A percentile compares a stretch with the other conserved stretches of the same genome.
phyloP scores from a whole-genome alignment of 768 basidiomycete genomes.

The Suillus decipiens region DNA sequence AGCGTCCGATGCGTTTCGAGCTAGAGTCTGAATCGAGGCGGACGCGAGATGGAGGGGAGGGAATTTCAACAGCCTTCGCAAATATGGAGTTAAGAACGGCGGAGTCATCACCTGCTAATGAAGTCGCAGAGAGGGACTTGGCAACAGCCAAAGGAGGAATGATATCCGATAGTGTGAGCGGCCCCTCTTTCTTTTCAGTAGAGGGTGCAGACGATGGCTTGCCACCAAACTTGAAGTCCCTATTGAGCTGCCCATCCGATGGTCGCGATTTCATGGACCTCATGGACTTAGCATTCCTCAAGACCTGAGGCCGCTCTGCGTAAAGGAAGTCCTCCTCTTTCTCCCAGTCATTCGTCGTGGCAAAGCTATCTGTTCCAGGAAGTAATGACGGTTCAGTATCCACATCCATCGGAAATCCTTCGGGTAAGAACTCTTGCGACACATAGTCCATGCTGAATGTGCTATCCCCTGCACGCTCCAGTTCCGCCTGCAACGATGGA shows the following conservation, averaged over 20 bases:
- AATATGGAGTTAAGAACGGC: conserved; percentile 58
- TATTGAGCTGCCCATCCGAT: conserved; percentile 69
- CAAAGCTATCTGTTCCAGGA: conserved; percentile 37
- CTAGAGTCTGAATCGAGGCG: conserved; percentile 49
- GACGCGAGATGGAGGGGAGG: conserved; percentile 32
- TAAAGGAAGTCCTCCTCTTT: conserved; percentile 36
- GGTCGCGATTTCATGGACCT: conserved; percentile 43
- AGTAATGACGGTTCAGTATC: conserved; percentile 40
- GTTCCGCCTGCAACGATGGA: conserved; percentile 36
- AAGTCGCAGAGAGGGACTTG: conserved; percentile 48
- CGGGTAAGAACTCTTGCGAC: conserved; percentile 19
- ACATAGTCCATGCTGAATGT: conserved; percentile 23
- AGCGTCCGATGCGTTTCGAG: conserved; percentile 34
- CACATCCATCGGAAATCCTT: conserved; percentile 25
- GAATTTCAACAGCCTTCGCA: conserved; percentile 44
- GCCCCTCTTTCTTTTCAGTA: conserved; percentile 20
- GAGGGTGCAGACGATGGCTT: conserved; percentile 20
- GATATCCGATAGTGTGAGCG: conserved; percentile 71
- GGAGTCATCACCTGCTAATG: conserved; percentile 49
- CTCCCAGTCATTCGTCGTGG: conserved; percentile 29
- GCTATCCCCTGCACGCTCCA: conserved; percentile 24
- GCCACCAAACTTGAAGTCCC: conserved; percentile 77
- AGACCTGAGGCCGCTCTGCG: conserved; percentile 16
- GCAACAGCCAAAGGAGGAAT: conserved; percentile 64
- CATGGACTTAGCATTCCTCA: conserved; percentile 18